Evolutionary conservation across 164 flowering plant genomes (phyloP).

Genomic region (Vitis cinerea): DNA sequence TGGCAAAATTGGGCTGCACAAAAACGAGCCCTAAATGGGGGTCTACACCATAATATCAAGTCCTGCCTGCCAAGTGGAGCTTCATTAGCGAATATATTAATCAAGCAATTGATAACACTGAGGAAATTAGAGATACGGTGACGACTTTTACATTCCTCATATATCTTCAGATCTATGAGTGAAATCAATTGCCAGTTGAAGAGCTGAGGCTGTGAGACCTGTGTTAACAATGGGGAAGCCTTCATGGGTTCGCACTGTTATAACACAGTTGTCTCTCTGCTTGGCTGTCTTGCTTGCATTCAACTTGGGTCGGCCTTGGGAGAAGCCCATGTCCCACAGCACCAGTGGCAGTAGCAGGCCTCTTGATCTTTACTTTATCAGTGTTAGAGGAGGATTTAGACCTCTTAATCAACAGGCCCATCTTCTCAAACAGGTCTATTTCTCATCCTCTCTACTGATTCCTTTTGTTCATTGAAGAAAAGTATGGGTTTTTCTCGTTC

Average conservation of each 20-base stretch:
- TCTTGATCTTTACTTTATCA: constrained; percentile 51
- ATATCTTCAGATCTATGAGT: too few species aligned
- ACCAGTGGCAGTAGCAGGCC: constrained; percentile 6
- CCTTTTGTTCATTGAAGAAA: background rate
- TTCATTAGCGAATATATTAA: too few species aligned
- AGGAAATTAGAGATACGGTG: background rate
- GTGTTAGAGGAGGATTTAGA: constrained; percentile 55
- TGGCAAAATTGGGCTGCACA: too few species aligned
- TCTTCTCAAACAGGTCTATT: constrained; percentile 55
- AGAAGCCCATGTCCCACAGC: constrained; percentile 5
- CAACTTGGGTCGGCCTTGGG: constrained; percentile 36
- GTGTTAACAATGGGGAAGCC: constrained; percentile 28
- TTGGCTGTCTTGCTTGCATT: constrained; percentile 44
- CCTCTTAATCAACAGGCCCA: constrained; percentile 42
- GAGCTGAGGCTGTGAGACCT: background rate
- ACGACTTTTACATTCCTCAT: too few species aligned
- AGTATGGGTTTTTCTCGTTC: background rate
- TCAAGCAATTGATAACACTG: too few species aligned
- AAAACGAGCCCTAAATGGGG: too few species aligned
- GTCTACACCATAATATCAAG: too few species aligned
- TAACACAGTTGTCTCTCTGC: constrained; percentile 48
- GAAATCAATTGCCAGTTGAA: too few species aligned
- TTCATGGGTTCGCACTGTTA: constrained; percentile 52
- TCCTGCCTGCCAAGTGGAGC: too few species aligned
- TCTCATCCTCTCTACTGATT: constrained; percentile 4